phyloP scores from a whole-genome alignment of 2,329 filamentous ascomycete genomes.

The Didymellaceae sp. region DNA sequence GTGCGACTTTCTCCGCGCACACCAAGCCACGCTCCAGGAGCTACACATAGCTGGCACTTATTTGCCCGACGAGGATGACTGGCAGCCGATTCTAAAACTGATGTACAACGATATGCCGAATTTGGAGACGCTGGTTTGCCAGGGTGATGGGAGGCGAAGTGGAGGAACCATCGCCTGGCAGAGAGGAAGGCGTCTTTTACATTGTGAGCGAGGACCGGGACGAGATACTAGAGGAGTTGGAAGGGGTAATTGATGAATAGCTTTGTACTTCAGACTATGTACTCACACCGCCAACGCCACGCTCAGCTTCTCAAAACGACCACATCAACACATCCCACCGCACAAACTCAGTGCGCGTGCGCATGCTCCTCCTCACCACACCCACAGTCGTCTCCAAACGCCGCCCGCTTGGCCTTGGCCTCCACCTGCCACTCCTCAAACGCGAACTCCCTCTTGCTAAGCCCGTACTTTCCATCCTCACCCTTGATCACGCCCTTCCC shows the following conservation, averaged over 20 bases:
- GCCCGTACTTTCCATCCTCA: conserved; percentile 11
- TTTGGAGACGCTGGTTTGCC: background rate
- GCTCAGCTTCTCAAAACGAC: background rate
- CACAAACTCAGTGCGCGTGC: too few relatives aligned
- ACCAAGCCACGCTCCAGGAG: background rate
- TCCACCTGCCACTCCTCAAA: conserved; percentile 39
- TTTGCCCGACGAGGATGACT: background rate
- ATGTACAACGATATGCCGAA: background rate
- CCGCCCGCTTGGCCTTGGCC: conserved; percentile 34
- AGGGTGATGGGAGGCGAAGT: too few relatives aligned
- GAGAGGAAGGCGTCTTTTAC: background rate
- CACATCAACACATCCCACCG: too few relatives aligned
- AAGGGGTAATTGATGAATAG: too few relatives aligned
- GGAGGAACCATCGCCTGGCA: too few relatives aligned
- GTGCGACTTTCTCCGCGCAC: background rate
- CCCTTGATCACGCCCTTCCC: conserved; percentile 20
- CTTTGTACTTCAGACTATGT: too few relatives aligned
- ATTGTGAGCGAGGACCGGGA: background rate
- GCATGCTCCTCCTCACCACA: conserved; percentile 33
- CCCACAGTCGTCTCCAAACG: conserved; percentile 39
- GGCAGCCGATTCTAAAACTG: background rate
- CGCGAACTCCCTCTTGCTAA: conserved; percentile 23
- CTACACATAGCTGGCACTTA: background rate
- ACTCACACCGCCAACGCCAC: conserved; percentile 1
- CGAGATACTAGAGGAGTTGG: background rate